phyloP scores from a whole-genome alignment of 192 early-diverging fungal species.

The Backusella liffmaniae region DNA sequence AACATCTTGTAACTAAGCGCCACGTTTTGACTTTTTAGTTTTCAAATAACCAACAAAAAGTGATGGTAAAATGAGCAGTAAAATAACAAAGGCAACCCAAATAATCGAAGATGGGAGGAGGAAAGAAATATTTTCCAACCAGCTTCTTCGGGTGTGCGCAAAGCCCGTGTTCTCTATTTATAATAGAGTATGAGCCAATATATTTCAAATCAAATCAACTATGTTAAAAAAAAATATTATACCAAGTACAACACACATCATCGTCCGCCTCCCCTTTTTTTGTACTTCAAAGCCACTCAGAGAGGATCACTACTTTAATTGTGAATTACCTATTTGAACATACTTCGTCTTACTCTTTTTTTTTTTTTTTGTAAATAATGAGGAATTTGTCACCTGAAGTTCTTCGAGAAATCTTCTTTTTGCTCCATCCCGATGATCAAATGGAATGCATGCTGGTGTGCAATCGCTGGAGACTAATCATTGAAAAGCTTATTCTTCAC shows the following conservation, averaged over 20 bases:
- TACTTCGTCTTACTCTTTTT: background rate
- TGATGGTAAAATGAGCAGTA: too few species aligned
- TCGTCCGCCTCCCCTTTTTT: background rate
- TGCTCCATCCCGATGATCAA: conserved; percentile 1
- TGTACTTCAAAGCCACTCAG: background rate
- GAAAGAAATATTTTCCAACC: too few species aligned
- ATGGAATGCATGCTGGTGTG: background rate
- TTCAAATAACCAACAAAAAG: too few species aligned
- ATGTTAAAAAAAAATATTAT: background rate
- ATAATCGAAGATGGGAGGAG: too few species aligned
- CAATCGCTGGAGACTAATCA: background rate
- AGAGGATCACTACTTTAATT: background rate
- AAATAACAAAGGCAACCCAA: too few species aligned
- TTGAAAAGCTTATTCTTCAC: background rate
- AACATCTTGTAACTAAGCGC: too few species aligned
- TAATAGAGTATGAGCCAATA: too few species aligned
- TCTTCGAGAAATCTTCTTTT: background rate
- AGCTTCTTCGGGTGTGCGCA: too few species aligned
- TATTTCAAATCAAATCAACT: too few species aligned
- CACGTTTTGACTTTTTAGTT: too few species aligned
- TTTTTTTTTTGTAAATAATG: background rate
- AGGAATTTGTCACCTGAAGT: background rate
- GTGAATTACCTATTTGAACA: too few species aligned
- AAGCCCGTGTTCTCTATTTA: too few species aligned
- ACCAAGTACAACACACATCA: background rate